Percentiles rank a stretch among this genome's conserved stretches.
Evolutionary conservation across 2,329 filamentous ascomycete genomes (phyloP).

Genomic region (Fusarium bactridioides): DNA sequence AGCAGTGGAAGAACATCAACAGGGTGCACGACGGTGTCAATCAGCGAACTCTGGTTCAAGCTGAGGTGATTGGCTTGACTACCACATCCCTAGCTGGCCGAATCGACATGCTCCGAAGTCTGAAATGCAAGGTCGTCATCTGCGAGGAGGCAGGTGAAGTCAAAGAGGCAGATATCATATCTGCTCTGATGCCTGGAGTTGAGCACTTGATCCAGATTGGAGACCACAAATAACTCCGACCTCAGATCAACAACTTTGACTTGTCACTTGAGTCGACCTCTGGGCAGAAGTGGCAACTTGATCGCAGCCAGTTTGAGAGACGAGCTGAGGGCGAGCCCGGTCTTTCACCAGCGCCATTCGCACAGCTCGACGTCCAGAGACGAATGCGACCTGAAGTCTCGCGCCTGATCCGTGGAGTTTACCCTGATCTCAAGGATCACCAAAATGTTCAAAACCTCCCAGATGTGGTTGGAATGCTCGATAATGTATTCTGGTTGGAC

Average conservation of each 20-base stretch:
- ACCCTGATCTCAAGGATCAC: too few relatives aligned
- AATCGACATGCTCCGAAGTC: too few relatives aligned
- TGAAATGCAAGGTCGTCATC: too few relatives aligned
- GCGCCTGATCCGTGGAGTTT: slow-evolving; percentile 52
- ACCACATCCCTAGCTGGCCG: slow-evolving; percentile 64
- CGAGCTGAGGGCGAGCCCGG: slow-evolving; percentile 44
- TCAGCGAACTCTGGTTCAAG: slow-evolving; percentile 45
- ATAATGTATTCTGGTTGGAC: slow-evolving; percentile 68
- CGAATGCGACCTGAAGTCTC: slow-evolving; percentile 73
- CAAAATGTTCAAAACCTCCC: too few relatives aligned
- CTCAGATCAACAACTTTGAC: slow-evolving; percentile 62
- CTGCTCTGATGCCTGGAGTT: slow-evolving; percentile 60
- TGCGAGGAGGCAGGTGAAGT: slow-evolving; percentile 73
- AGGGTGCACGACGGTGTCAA: too few relatives aligned
- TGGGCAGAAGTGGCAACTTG: too few relatives aligned
- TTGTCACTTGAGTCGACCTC: too few relatives aligned
- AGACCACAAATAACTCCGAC: slow-evolving; percentile 68
- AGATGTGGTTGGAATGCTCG: slow-evolving; percentile 61
- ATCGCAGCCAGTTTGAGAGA: slow-evolving; percentile 39
- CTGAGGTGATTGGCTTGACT: slow-evolving; percentile 63
- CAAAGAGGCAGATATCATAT: slow-evolving; percentile 66
- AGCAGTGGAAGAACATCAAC: too few relatives aligned
- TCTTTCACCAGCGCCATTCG: slow-evolving; percentile 40
- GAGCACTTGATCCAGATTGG: slow-evolving; percentile 70
- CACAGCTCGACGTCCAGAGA: slow-evolving; percentile 63